These are phyloP conservation scores for Acanthamoeba polyphaga DNA, from an alignment of 208 protist genomes.

Conservation along the genomic window DNA sequence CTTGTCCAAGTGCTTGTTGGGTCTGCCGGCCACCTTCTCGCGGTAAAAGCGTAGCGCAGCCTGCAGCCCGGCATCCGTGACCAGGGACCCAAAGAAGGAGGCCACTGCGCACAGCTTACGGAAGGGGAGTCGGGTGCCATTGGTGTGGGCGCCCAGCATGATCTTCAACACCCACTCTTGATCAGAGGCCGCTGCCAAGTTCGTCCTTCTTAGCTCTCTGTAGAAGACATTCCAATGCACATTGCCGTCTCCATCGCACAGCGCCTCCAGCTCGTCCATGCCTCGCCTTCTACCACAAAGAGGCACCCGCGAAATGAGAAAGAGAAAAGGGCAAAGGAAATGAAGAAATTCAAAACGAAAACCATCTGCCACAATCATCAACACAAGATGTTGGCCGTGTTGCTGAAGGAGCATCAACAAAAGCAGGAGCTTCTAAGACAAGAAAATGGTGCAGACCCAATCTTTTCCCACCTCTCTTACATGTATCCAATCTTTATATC, in stretches of 20 bases:
- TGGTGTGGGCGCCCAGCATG: constrained; percentile 9
- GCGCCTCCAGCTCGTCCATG: neutral
- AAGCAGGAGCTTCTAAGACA: constrained; percentile 61
- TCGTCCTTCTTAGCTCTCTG: neutral
- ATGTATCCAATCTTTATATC: neutral
- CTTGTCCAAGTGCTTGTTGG: neutral
- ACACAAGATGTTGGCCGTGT: constrained; percentile 57
- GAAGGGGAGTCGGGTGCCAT: neutral
- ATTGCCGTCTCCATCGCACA: constrained; percentile 1
- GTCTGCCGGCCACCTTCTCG: neutral
- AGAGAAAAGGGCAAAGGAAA: neutral
- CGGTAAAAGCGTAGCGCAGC: neutral
- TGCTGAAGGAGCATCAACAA: constrained; percentile 76
- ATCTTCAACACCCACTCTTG: constrained; percentile 28
- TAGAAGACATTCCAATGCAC: neutral
- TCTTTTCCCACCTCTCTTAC: neutral
- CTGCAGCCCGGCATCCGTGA: neutral
- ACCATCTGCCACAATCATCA: neutral
- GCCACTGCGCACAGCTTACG: neutral
- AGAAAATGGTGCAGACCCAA: constrained; percentile 58
- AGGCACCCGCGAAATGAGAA: neutral
- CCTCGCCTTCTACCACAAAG: neutral
- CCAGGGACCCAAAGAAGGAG: constrained; percentile 13
- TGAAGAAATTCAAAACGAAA: neutral
- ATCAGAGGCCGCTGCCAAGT: neutral